Evolutionary conservation across 306 rosid species (phyloP), one percentile per base, ranked within the genome.

Genomic region (Pyrus pyrifolia): DNA sequence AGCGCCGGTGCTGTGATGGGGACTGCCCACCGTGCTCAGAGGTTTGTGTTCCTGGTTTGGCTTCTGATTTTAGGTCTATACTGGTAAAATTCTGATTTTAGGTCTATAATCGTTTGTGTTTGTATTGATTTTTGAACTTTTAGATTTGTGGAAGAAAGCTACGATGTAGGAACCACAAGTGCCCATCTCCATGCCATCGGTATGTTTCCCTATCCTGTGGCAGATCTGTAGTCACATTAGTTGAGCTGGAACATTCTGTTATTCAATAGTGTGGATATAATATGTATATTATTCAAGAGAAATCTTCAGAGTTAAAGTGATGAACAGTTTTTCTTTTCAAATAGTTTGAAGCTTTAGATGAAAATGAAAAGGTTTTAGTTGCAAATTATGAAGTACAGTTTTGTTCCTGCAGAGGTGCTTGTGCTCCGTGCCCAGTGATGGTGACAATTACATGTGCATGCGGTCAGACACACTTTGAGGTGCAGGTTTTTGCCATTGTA

Each of bases 351-450:
- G 52, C 55, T 55, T 61, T 64, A 46, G n/a, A 9, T n/a, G 22
- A 60, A 23, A 78, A 55, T 22, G 22, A 31, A 70, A 23, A 19
- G 19, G 4, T 68, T 11, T 38, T 76, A 23, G 58, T 29, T 25
- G 11, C 22, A 21, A 59, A 44, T 73, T 73, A 38, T 8, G 3
- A 8, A 73, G 40, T 73, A 25, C 5, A 60, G 65, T 62, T 85
- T 89, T 82, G 76, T 80, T 89, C 46, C 67, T 82, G 87, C 97
- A 95, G 98, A 76, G 98, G 97, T 84, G 77, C 95, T 71, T 95
- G 97, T 85, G 95, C 98, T 83, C 98, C 98, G 74, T 95, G 98
- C 75, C 98, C 97, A 9, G 88, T 92, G 74, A 92, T 92, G 98
- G 97, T 92, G 82, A 92, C 92, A 59, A 92, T 95, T 73, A 75